Base-by-base conservation (phyloP, 495 filamentous ascomycete species). In the Trichocladium uniseriatum region DNA sequence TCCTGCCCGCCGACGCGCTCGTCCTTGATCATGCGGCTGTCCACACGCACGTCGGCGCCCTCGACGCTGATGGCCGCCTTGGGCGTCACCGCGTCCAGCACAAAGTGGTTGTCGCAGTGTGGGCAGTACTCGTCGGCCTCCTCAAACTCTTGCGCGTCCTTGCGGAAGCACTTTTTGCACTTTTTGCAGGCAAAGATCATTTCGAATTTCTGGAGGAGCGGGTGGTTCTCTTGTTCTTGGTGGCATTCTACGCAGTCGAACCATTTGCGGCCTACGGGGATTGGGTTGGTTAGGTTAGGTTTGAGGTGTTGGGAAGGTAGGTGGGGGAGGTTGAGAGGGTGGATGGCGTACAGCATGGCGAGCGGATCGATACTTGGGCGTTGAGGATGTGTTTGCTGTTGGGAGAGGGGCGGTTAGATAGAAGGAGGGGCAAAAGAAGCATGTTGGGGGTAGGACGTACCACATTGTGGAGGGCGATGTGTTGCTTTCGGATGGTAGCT, bases 101-200 rank as follows among this genome's bases (percentile, higher is more conserved):
- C 84, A 62, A 89, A 98, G 68, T 97, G 92, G 67, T 98, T 98
- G 66, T 98, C 92, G 74, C 92, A 98, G 70, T 95, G 86, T n/a
- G 92, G 94, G 71, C 92, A 97, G 72, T 94, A 97, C 68, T 98
- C 94, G 73, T 98, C 94, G 64, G 87, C 87, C 55, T 96, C 94
- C 58, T 98, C 92, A 61, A 95, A 95, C 63, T 95, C 86, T 43
- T 77, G 66, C 15, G 82, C 81, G 58, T 96, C 86, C 70, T 97
- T 98, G 39, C 92, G 84, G 76, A 98, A 98, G 66, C 82, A 88
- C 72, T 96, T 97, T 55, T 84, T 87, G 80, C 92, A 98, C 72
- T 98, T 98, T 51, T 98, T 98, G 78, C 92, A 98, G 21, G 84
- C 89, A 59, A 98, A 96, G 0, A 63, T 83, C 89, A 98, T 94